Evolutionary conservation across 2,329 filamentous ascomycete genomes (phyloP).

Genomic region (Fusarium poae): DNA sequence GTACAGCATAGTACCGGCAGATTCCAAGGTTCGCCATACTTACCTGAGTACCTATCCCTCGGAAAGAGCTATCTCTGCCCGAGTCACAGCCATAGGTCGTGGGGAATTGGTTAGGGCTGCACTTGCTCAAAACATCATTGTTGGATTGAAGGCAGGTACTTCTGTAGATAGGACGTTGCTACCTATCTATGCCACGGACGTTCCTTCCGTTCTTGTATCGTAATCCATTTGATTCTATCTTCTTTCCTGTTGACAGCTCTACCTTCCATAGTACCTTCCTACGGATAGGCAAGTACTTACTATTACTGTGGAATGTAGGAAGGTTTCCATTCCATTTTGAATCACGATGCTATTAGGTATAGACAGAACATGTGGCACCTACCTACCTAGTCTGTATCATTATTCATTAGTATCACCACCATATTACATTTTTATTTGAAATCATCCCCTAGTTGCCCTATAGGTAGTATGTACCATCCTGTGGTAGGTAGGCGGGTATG

Average conservation of each 20-base stretch:
- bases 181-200: not conserved
- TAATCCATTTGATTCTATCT: not conserved
- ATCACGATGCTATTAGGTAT: not conserved
- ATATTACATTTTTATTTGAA: constrained; percentile 13
- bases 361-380: not conserved
- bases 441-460: constrained; percentile 11
- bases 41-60: not conserved
- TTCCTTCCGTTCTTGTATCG: not conserved
- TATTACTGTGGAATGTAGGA: too few relatives aligned
- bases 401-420: not conserved
- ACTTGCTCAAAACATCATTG: constrained; percentile 3
- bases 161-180: not conserved
- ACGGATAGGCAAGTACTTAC: not conserved
- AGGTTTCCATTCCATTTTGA: not conserved
- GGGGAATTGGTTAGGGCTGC: constrained; percentile 23
- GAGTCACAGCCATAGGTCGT: constrained; percentile 7
- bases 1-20: constrained; percentile 4
- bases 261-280: not conserved
- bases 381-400: too few relatives aligned
- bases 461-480: not conserved
- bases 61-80: constrained; percentile 8
- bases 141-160: not conserved
- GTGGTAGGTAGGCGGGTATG: not conserved
- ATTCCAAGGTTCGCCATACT: constrained; percentile 13
- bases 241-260: not conserved